phyloP scores from a whole-genome alignment of 2,329 filamentous ascomycete species.

The Pseudocercospora macadamiae region DNA sequence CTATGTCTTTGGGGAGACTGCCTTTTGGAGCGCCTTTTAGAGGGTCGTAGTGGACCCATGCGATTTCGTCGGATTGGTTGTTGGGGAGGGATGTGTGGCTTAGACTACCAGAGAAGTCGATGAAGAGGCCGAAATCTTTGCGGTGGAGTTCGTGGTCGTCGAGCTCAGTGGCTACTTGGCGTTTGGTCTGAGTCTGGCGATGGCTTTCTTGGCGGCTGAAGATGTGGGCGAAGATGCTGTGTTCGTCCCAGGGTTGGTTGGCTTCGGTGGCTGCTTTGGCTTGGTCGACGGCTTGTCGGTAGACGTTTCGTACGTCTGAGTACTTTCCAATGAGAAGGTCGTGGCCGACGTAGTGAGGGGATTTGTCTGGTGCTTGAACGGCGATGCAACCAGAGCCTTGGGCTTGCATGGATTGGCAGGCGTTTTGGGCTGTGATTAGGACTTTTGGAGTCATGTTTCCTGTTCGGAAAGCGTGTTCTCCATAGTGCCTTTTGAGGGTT shows the following conservation, averaged over 20 bases:
- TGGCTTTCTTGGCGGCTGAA: conserved; percentile 5
- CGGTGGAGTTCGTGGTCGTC: conserved; percentile 1
- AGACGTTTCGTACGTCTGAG: conserved; percentile 10
- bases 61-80: background rate
- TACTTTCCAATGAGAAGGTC: conserved; percentile 15
- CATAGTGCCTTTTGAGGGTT: background rate
- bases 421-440: conserved; percentile 13
- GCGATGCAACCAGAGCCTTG: conserved; percentile 8
- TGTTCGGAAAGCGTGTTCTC: background rate
- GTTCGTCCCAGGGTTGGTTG: conserved; percentile 10
- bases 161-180: background rate
- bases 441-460: conserved; percentile 9
- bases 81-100: background rate
- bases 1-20: conserved; percentile 16
- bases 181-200: background rate
- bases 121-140: background rate
- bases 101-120: background rate
- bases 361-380: conserved; percentile 9
- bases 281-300: conserved; percentile 6
- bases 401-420: conserved; percentile 1
- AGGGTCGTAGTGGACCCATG: background rate
- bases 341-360: conserved; percentile 15
- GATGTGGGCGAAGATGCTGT: conserved; percentile 14
- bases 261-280: conserved; percentile 1
- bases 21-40: background rate